Base-by-base conservation (phyloP, 177 flowering plant species). In the Vitis hybrid region DNA sequence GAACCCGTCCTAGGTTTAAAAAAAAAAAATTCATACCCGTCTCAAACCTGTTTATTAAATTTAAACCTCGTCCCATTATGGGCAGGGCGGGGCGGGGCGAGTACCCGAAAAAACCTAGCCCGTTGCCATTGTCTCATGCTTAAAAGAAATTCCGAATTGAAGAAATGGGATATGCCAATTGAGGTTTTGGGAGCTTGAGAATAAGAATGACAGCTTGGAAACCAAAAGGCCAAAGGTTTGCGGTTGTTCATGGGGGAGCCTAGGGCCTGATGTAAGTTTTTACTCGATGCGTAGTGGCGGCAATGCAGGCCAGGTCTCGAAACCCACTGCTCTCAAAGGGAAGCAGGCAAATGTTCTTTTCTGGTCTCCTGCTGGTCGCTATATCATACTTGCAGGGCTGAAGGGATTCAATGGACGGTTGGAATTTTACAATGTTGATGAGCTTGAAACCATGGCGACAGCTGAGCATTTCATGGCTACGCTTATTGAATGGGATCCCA, bases 161-260 rank as follows among this genome's bases (percentile, higher is more conserved):
- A 77, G 99, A 93, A 73, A 26, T 68, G 98, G 13, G 98, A 93
- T 75, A 96, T 96, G 4, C 99, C 99, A 0, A 95, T 91, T 77
- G 99, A 93, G 76, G 97, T 92, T 62, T 80, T 95, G 83, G 83
- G 99, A 93, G 84, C 99, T 93, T 58, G 99, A 93, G 64, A 95
- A 93, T 59, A 95, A 95, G 77, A 95, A 90, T 80, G 99, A 91
- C 19, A 80, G 98, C 98, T 51, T 95, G 97, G 99, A 98, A 95
- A 78, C 97, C 97, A 10, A 95, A 92, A 76, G 99, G 99, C 39
- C 98, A 95, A 72, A 88, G 98, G 66, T 95, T 95, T 78, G 98
- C 97, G 1, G 89, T 96, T 62, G 88, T 96, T 53, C 99, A 96
- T 71, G 97, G 99, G 50, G 99, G 93, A 76, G 73, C 73, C 97